Evolutionary conservation across 2,329 filamentous ascomycete species (phyloP).

Genomic region (Fusarium oligoseptatum): DNA sequence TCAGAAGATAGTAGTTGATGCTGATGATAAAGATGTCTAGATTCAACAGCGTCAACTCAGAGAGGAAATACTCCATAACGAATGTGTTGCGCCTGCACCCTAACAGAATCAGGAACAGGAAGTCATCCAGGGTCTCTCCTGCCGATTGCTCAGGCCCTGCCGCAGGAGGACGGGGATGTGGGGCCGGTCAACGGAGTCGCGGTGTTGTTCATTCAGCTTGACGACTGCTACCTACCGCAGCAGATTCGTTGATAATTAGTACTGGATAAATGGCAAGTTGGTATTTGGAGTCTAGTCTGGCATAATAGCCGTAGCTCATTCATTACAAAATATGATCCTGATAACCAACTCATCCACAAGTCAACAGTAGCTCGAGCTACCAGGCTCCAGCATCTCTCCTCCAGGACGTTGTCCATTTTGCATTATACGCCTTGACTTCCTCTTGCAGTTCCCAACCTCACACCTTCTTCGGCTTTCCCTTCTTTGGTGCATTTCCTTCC

Average conservation of each 20-base stretch:
- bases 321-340: not conserved
- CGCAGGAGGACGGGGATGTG: not conserved
- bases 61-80: not conserved
- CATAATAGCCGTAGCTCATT: not conserved
- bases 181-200: slow-evolving; percentile 5
- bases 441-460: not conserved
- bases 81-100: not conserved
- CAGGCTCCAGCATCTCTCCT: not conserved
- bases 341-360: not conserved
- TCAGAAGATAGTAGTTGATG: not conserved
- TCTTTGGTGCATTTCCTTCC: slow-evolving; percentile 50
- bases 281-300: not conserved
- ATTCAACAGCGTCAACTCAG: not conserved
- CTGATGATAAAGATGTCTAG: not conserved
- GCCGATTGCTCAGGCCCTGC: not conserved
- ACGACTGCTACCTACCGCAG: not conserved
- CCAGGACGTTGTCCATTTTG: not conserved
- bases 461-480: slow-evolving; percentile 27
- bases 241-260: not conserved
- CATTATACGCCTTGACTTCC: not conserved
- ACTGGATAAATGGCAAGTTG: not conserved
- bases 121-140: not conserved
- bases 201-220: not conserved
- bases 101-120: not conserved
- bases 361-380: not conserved